These are phyloP conservation scores for Pinus albicaulis DNA, from an alignment of 75 land plant species.

Conservation along the genomic window DNA sequence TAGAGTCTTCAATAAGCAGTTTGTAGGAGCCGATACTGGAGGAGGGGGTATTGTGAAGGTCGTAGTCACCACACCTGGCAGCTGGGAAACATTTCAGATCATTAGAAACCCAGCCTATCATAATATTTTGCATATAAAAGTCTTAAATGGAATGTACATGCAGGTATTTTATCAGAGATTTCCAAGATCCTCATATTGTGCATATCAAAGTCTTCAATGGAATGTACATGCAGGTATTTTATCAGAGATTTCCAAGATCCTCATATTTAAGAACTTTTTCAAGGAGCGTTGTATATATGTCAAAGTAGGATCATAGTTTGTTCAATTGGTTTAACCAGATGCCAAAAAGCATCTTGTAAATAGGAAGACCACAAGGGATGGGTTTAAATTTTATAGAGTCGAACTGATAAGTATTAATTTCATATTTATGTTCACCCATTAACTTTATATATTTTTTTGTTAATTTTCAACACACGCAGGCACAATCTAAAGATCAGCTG, in stretches of 20 bases:
- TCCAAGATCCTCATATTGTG: slow-evolving; percentile 20
- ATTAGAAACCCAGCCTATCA: slow-evolving; percentile 14
- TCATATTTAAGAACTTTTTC: too few relatives aligned
- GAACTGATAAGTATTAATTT: too few relatives aligned
- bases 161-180: slow-evolving; percentile 35
- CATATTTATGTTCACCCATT: too few relatives aligned
- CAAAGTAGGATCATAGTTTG: too few relatives aligned
- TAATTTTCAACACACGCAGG: too few relatives aligned
- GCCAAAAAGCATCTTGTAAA: too few relatives aligned
- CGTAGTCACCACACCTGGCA: slow-evolving; percentile 15
- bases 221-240: slow-evolving; percentile 60
- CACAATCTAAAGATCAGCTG: background rate
- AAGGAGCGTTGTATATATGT: too few relatives aligned
- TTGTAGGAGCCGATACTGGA: slow-evolving; percentile 31
- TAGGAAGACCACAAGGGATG: too few relatives aligned
- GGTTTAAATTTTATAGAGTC: too few relatives aligned
- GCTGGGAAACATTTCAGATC: slow-evolving; percentile 55
- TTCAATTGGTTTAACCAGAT: too few relatives aligned
- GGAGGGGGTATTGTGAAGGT: slow-evolving; percentile 33
- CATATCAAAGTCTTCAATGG: slow-evolving; percentile 74
- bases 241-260: too few relatives aligned
- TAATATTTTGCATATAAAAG: slow-evolving; percentile 60
- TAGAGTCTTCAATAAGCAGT: slow-evolving; percentile 56
- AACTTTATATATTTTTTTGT: too few relatives aligned
- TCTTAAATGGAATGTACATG: slow-evolving; percentile 65